A percentile compares a stretch with the other conserved stretches of the same genome.
Conservation (phyloP, 345 rosid genomes). For the Euphorbia pulcherrima region DNA sequence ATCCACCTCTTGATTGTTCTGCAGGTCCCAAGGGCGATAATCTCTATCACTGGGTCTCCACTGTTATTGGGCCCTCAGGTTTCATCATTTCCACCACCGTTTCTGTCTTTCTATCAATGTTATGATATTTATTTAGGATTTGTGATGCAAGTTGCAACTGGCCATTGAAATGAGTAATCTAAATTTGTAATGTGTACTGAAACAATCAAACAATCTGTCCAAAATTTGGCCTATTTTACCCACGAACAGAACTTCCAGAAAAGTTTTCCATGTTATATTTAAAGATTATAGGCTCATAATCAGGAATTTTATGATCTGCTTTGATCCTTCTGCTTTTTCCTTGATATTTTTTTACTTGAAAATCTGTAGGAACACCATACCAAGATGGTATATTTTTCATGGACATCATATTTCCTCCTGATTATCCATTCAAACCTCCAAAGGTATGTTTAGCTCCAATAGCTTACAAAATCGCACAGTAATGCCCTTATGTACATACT, state of each 20-base stretch:
- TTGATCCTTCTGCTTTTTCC: neutral
- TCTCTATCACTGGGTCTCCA: conserved; percentile 89
- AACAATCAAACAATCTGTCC: neutral
- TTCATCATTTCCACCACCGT: neutral
- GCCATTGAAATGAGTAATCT: neutral
- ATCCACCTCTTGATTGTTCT: conserved; percentile 76
- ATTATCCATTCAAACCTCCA: conserved; percentile 92
- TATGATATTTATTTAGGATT: neutral
- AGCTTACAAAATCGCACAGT: neutral
- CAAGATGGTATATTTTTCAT: conserved; percentile 83
- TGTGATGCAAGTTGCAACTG: neutral
- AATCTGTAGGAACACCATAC: conserved; percentile 72
- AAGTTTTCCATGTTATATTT: too few species aligned
- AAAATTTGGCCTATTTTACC: neutral
- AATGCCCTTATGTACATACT: too few species aligned
- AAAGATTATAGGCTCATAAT: too few species aligned
- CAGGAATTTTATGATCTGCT: too few species aligned
- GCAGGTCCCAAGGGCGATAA: conserved; percentile 94
- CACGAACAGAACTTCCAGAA: too few species aligned
- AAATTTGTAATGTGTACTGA: neutral
- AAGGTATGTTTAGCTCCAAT: conserved; percentile 40
- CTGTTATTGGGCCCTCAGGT: conserved; percentile 80
- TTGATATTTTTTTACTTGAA: neutral
- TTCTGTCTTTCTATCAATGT: neutral
- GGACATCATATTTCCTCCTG: conserved; percentile 66